Evolutionary conservation across 148 eudicot genomes (phyloP).

Genomic region (Hydrangea macrophylla): DNA sequence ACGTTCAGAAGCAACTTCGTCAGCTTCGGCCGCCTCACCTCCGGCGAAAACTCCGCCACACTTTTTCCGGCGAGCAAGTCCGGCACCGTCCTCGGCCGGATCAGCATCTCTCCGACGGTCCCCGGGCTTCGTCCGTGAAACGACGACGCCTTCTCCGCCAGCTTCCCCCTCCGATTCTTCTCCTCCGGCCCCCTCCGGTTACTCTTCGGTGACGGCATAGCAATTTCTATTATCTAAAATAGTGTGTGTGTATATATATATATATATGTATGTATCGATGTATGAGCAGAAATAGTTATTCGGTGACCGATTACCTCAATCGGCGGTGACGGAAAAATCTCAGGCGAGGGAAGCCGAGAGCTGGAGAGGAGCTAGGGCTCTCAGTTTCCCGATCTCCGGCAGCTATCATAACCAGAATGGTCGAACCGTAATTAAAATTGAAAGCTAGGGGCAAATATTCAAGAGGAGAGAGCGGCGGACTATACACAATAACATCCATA

Average conservation of each 20-base stretch:
- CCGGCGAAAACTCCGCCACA: background rate
- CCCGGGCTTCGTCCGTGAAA: slow-evolving; percentile 36
- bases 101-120: slow-evolving; percentile 16
- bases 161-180: slow-evolving; percentile 19
- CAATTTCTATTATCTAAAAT: background rate
- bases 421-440: background rate
- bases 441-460: background rate
- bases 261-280: background rate
- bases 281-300: too few relatives aligned
- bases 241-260: background rate
- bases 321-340: slow-evolving; percentile 45
- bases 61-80: slow-evolving; percentile 29
- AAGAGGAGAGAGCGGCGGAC: background rate
- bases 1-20: slow-evolving; percentile 71
- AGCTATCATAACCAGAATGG: slow-evolving; percentile 34
- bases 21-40: slow-evolving; percentile 27
- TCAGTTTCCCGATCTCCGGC: slow-evolving; percentile 21
- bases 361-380: slow-evolving; percentile 30
- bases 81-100: slow-evolving; percentile 69
- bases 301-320: slow-evolving; percentile 28
- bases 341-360: slow-evolving; percentile 35
- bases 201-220: slow-evolving; percentile 53
- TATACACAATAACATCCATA: background rate
- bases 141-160: slow-evolving; percentile 46
- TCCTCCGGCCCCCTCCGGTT: slow-evolving; percentile 24